phyloP scores from a whole-genome alignment of 1,139 yeast genomes.

The Pneumocystis canis region DNA sequence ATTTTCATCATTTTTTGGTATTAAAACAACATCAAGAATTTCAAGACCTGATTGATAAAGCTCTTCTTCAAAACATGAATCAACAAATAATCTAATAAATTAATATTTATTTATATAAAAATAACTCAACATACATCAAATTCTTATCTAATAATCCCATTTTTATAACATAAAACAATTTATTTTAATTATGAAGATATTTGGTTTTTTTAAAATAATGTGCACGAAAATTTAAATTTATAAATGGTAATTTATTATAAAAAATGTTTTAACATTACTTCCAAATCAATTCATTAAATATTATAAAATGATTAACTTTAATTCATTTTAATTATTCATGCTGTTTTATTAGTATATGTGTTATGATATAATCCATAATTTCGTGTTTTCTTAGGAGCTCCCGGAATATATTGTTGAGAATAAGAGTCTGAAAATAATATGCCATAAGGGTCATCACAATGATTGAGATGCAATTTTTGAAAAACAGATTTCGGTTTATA shows the following conservation, averaged over 20 bases:
- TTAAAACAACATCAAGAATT: background rate
- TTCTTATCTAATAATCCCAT: background rate
- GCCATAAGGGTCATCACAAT: background rate
- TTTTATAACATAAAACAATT: too few species aligned
- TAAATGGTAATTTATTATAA: background rate
- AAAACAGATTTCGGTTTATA: background rate
- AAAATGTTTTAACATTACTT: background rate
- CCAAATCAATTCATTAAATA: background rate
- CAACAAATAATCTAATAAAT: background rate
- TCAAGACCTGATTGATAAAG: background rate
- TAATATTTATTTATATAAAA: background rate
- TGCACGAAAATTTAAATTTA: too few species aligned
- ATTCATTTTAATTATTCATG: background rate
- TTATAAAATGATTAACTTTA: background rate
- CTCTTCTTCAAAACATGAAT: background rate
- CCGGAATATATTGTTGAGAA: background rate
- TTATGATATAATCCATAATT: background rate
- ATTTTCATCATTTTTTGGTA: background rate
- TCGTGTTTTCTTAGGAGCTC: background rate
- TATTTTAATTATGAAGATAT: background rate
- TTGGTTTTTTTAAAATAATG: background rate
- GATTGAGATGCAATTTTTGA: background rate
- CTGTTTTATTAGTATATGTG: background rate
- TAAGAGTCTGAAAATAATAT: background rate
- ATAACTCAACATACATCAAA: background rate